Percentiles rank a stretch among this genome's conserved stretches.
These are phyloP conservation scores for Rhizophagus sp. DNA, from an alignment of 192 early-diverging fungal species.

Conservation along the genomic window DNA sequence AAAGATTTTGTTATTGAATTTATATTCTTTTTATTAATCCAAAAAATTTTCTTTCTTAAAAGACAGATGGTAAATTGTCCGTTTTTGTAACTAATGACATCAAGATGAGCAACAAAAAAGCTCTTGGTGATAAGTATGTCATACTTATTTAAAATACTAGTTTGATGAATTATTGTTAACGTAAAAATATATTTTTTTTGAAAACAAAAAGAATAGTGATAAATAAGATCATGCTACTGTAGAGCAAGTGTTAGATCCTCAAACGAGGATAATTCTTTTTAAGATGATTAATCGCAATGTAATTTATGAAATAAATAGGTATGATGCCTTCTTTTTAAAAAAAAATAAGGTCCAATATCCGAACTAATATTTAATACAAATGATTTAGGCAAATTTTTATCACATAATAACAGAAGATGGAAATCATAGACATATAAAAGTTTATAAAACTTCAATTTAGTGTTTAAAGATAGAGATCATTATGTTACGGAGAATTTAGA, in stretches of 20 bases:
- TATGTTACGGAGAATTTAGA: slow-evolving; percentile 96
- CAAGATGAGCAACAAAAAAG: slow-evolving; percentile 63
- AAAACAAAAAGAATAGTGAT: slow-evolving; percentile 57
- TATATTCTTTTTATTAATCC: not conserved
- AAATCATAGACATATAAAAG: slow-evolving; percentile 87
- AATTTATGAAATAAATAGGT: slow-evolving; percentile 90
- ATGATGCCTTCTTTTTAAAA: too few species aligned
- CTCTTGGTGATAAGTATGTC: slow-evolving; percentile 57
- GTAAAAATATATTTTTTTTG: not conserved
- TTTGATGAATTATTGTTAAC: not conserved
- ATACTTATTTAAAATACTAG: slow-evolving; percentile 23
- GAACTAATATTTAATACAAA: not conserved
- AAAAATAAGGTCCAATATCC: too few species aligned
- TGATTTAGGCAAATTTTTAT: slow-evolving; percentile 88
- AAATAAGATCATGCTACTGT: slow-evolving; percentile 94
- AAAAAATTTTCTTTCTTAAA: not conserved
- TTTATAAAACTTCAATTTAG: slow-evolving; percentile 98
- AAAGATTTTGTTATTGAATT: too few species aligned
- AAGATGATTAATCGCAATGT: slow-evolving; percentile 89
- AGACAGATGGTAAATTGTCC: slow-evolving; percentile 29
- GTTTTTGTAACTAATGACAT: slow-evolving; percentile 62
- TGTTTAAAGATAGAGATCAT: slow-evolving; percentile 97
- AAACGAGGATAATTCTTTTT: slow-evolving; percentile 95
- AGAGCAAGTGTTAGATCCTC: slow-evolving; percentile 98
- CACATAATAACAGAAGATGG: slow-evolving; percentile 86